Percentiles rank a stretch among this genome's conserved stretches.
These are phyloP conservation scores for Polygonum aviculare DNA, from an alignment of 148 eudicot species.

Conservation along the genomic window DNA sequence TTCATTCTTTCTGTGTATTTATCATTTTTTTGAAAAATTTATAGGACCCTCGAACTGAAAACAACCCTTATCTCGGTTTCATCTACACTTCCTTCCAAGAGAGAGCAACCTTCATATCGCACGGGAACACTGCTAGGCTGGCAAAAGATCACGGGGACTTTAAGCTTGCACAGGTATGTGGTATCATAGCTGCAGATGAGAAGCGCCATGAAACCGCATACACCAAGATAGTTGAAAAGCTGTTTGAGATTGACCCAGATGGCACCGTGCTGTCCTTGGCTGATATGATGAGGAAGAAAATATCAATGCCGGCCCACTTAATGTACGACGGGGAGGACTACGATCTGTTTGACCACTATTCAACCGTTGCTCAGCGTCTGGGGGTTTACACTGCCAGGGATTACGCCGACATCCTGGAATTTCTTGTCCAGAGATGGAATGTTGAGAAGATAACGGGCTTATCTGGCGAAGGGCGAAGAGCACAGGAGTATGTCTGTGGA, in stretches of 20 bases:
- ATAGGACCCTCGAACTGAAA: conserved; percentile 36
- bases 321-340: conserved; percentile 38
- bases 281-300: conserved; percentile 45
- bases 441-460: conserved; percentile 26
- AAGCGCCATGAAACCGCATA: conserved; percentile 44
- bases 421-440: conserved; percentile 33
- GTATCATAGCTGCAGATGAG: conserved; percentile 45
- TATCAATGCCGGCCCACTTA: conserved; percentile 40
- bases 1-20: background rate
- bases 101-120: conserved; percentile 44
- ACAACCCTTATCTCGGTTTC: conserved; percentile 42
- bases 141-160: conserved; percentile 40
- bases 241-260: conserved; percentile 40
- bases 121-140: conserved; percentile 37
- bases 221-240: conserved; percentile 41
- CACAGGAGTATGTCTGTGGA: conserved; percentile 36
- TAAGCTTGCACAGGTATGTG: conserved; percentile 34
- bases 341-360: conserved; percentile 33
- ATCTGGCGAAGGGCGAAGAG: conserved; percentile 31
- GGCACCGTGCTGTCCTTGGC: conserved; percentile 28
- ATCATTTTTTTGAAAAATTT: background rate
- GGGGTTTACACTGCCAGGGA: conserved; percentile 45
- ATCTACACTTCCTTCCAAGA: conserved; percentile 52
- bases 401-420: conserved; percentile 38
- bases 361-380: conserved; percentile 31